Percentiles rank a stretch among this genome's conserved stretches.
Conservation (phyloP, 345 rosid genomes). For the Pugionium cornutum region DNA sequence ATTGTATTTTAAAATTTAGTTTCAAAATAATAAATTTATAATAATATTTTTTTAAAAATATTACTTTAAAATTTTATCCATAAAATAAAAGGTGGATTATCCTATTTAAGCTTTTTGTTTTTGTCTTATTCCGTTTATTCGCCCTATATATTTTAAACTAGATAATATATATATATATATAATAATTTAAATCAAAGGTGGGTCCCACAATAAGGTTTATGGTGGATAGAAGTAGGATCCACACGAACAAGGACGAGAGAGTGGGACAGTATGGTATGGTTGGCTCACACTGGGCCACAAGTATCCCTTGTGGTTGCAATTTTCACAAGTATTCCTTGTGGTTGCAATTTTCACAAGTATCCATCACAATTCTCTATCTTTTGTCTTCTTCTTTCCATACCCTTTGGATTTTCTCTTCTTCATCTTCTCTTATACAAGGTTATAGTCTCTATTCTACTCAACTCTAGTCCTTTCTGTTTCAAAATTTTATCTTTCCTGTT, state of each 20-base stretch:
- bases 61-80: too few species aligned
- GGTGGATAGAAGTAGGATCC: neutral
- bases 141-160: too few species aligned
- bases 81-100: too few species aligned
- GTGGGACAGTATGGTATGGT: slow-evolving; percentile 14
- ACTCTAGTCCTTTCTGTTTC: neutral
- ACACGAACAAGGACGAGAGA: slow-evolving; percentile 8
- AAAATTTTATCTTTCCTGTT: slow-evolving; percentile 4
- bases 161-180: too few species aligned
- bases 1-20: too few species aligned
- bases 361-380: slow-evolving; percentile 10
- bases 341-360: slow-evolving; percentile 24
- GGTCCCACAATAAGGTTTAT: neutral
- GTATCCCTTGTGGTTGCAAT: slow-evolving; percentile 37
- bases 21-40: too few species aligned
- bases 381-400: slow-evolving; percentile 23
- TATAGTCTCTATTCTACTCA: slow-evolving; percentile 23
- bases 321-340: too few species aligned
- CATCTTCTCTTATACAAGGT: slow-evolving; percentile 15
- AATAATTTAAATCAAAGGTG: too few species aligned
- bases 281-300: slow-evolving; percentile 44
- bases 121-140: too few species aligned
- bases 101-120: too few species aligned
- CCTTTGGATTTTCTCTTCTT: slow-evolving; percentile 22
- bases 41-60: too few species aligned